phyloP scores from a whole-genome alignment of 352 stramenopile species.

The Pilasporangium apinafurcum region DNA sequence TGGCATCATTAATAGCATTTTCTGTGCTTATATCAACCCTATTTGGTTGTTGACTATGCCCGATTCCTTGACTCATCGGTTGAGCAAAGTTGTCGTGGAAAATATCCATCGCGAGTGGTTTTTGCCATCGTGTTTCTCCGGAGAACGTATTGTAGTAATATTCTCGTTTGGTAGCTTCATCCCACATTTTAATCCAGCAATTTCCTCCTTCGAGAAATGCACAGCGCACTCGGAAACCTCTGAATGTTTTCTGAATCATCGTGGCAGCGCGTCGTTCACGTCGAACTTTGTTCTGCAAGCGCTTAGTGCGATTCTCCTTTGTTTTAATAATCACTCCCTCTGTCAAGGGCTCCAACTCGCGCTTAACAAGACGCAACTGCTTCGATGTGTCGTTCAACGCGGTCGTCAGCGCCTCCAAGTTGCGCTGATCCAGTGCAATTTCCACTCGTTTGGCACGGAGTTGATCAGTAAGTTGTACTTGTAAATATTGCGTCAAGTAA shows the following conservation, averaged over 20 bases:
- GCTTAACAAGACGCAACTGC: conserved; percentile 54
- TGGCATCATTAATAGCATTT: not conserved
- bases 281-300: conserved; percentile 71
- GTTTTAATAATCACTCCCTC: conserved; percentile 77
- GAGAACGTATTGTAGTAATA: conserved; percentile 87
- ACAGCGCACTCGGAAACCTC: conserved; percentile 62
- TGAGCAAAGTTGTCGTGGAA: conserved; percentile 54
- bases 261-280: conserved; percentile 50
- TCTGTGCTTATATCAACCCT: too few relatives aligned
- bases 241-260: conserved; percentile 78
- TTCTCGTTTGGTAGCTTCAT: conserved; percentile 9
- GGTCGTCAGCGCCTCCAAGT: conserved; percentile 50
- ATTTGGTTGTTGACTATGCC: too few relatives aligned
- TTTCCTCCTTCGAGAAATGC: conserved; percentile 66
- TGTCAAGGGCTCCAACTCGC: conserved; percentile 85
- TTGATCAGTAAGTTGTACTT: conserved; percentile 86
- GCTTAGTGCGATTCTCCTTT: conserved; percentile 45
- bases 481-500: conserved; percentile 91
- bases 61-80: conserved; percentile 16
- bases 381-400: conserved; percentile 59
- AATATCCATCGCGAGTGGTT: conserved; percentile 70
- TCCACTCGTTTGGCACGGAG: conserved; percentile 63
- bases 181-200: conserved; percentile 63
- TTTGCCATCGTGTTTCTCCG: conserved; percentile 49
- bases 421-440: conserved; percentile 44